Evolutionary conservation across 2,329 filamentous ascomycete genomes (phyloP), one percentile per base, ranked within the genome.

Genomic region (Fusarium illudens): DNA sequence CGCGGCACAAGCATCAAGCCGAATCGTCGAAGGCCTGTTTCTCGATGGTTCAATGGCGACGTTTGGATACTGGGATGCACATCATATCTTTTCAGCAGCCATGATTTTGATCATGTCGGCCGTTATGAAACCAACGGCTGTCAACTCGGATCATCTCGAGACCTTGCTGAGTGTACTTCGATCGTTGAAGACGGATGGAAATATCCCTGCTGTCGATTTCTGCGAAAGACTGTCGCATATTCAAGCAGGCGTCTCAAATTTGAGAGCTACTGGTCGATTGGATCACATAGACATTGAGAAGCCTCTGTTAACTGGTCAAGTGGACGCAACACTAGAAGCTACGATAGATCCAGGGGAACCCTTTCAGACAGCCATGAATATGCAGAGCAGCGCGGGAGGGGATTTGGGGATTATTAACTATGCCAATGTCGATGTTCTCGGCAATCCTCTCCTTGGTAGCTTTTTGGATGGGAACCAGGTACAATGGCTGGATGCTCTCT

Each of bases 31-130:
- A 9, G 58, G 60, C 0, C 58, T 76, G 0, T 76, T 75, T 11
- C 17, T 74, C 3, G 69, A 73, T 13, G 64, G 60, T 0, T 58
- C 57, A 0, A 68, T 75, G 1, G 75, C 75, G 3, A 77, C 74
- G 0, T 76, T 74, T 39, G 75, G 75, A 2, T 77, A 76, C 25
- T 77, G 74, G 75, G 75, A 77, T 17, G 75, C 75, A 1, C 75
- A 77, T 33, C 76, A 77, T 27, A 67, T 77, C 33, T 77, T 77
- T 50, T 76, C 75, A 2, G 74, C 75, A 0, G 66, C 75, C 1
- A 73, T 77, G 34, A 65, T 77, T 0, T 68, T 77, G 0, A 70
- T 77, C 54, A 75, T 77, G 57, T 77, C 75, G 10, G 75, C 75
- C 0, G 72, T 77, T 0, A 76, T 75, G 64, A 75, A 75, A 11